Evolutionary conservation across 371 early-diverging fungal genomes (phyloP), one percentile per base, ranked within the genome.

Genomic region (Choanephora cucurbitarum): DNA sequence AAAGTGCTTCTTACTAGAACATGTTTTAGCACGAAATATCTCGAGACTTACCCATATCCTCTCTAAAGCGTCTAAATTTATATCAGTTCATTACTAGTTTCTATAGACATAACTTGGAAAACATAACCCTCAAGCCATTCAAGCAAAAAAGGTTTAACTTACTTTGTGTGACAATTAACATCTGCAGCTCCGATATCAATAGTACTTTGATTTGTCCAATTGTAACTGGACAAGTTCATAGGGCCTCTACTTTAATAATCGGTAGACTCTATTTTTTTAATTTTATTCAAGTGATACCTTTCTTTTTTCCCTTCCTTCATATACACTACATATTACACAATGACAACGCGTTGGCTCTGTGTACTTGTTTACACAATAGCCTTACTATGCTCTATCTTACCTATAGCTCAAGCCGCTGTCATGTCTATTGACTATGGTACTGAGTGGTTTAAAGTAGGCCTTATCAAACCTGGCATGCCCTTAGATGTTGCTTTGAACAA

Each of bases 381-480:
- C 33, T 37, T 67, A 39, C 15, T 67, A 47, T 56, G 58, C 37
- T 49, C 37, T 5, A 33, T 55, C 3, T 5, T 58, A 45, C 59
- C 62, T 21, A n/a, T 49, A 18, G 62, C 60, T 24, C 54, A 68
- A 10, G 86, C 86, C 13, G 86, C 88, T 14, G 95, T 97, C 40
- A 88, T 97, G 70, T 93, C 95, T 14, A 92, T 98, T 67, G 99
- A 98, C 71, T 94, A 89, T 67, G 99, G 99, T 50, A 87, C 92
- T 0, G 95, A 97, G 55, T 97, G 96, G 95, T 91, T 95, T 73
- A 97, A 96, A 62, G 91, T 95, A 21, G 92, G 92, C 7, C 75
- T 97, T 48, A 94, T 95, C 60, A 93, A 93, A 61, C 89, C 95
- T 10, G 95, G 95, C 14, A 87, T 88, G 19, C 90, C 93, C 14